Evolutionary conservation across 257 asterid species (phyloP), one percentile per base, ranked within the genome.

Genomic region (Jacaranda copaia): DNA sequence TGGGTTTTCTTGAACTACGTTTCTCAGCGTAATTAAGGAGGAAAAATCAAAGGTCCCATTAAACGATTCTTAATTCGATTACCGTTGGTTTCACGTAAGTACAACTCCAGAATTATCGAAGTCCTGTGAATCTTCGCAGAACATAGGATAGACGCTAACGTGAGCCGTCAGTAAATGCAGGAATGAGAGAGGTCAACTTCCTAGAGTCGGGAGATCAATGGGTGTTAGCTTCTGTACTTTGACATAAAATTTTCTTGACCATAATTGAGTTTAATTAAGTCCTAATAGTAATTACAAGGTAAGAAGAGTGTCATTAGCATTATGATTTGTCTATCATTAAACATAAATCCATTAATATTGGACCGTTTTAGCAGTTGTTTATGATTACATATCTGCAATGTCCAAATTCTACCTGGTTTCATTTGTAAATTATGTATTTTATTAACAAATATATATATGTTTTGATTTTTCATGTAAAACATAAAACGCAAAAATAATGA

Each of bases 141-240:
- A 49, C 56, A 49, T 8, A 42, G 32, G 77, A 65, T 18, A 12
- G 80, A 18, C 32, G 81, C 86, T 79, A 82, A 75, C 76, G 55
- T 75, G 78, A 63, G 84, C 81, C 45, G 79, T 45, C 82, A 76
- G 80, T 77, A 66, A 75, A 61, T 49, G 10, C 32, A 39, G 48
- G 59, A 69, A 59, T 38, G 25, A 52, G 56, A 55, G 77, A 25
- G 32, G 85, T 85, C 86, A 73, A 82, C 81, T 53, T 73, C 74
- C 5, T 53, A 5, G 74, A 63, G 79, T 68, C 19, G 72, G 81
- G 76, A 75, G 80, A 49, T 57, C 57, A 42, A 48, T 52, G 48
- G 56, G 19, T 5, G 11, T 7, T 61, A 39, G 43, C 45, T 46
- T 8, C 60, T 57, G 36, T 58, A 32, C 15, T 38, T 18, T 68